Evolutionary conservation across 2,329 filamentous ascomycete species (phyloP), one percentile per base, ranked within the genome.

Genomic region (Alternaria arborescens): DNA sequence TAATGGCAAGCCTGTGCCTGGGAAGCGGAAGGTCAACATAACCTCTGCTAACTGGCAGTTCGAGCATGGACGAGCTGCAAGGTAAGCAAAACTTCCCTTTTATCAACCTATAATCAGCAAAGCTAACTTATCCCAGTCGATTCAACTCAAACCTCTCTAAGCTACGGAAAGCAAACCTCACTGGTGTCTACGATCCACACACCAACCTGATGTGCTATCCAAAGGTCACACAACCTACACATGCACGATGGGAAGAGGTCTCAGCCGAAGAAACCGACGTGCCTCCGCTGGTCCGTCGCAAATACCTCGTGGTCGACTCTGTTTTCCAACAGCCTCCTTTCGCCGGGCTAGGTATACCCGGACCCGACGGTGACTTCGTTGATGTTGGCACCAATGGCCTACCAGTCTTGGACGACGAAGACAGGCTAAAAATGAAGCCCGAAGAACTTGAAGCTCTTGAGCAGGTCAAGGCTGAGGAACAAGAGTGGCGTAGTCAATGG

Each of bases 21-120:
- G 87, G 65, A 97, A 96, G 82, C 87, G 91, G 68, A 91, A 91
- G 71, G 91, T 97, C 40, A 91, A 93, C 61, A 90, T 98, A 60
- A 98, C 94, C 54, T 92, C 96, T 70, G 88, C 90, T 58, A 99
- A 98, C 77, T 99, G 95, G 95, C 95, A 97, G 86, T 84, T 95
- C 58, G 93, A 98, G 81, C 95, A 99, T 80, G 93, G 94, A 28
- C 88, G 91, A 52, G 93, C 94, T 77, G 93, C 94, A 57, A 94
- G 91, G 93, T 96, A 85, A 72, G 85, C 36, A n/a, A 4, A 8
- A 28, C 11, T 14, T 48, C 18, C 22, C 42, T 26, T 22, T 12
- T 36, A n/a, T 32, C 20, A 11, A 22, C 34, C 40, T 55, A 28
- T 38, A 43, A 47, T 44, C 59, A 65, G 20, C 26, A n/a, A 20